A percentile compares a stretch with the other conserved stretches of the same genome.
phyloP scores from a whole-genome alignment of 768 basidiomycete species.

The Podaxis sp. region DNA sequence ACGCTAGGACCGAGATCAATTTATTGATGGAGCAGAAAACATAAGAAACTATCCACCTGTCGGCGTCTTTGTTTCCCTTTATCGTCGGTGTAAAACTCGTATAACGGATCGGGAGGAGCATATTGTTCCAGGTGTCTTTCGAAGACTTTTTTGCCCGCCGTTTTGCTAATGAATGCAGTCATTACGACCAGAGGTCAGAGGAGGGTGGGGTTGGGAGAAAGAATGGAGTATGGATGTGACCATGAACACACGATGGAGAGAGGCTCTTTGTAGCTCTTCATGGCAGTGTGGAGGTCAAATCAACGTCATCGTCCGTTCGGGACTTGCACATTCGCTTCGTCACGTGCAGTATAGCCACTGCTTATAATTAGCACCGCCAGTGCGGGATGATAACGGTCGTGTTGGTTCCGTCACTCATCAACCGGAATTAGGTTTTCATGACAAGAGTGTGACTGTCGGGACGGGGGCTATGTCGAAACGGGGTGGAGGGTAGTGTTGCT shows the following conservation, averaged over 20 bases:
- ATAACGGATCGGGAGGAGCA: slow-evolving; percentile 71
- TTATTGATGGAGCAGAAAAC: background rate
- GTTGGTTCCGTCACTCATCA: too few relatives aligned
- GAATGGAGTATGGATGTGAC: background rate
- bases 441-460: too few relatives aligned
- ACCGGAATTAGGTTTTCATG: too few relatives aligned
- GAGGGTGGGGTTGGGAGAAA: background rate
- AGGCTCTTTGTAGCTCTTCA: background rate
- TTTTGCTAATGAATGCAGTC: slow-evolving; percentile 34
- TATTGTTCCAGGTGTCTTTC: slow-evolving; percentile 65
- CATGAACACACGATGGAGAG: background rate
- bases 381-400: too few relatives aligned
- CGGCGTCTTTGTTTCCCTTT: slow-evolving; percentile 56
- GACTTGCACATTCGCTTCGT: background rate
- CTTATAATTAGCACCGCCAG: too few relatives aligned
- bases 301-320: background rate
- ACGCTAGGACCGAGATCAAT: slow-evolving; percentile 43
- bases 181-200: slow-evolving; percentile 18
- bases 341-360: background rate
- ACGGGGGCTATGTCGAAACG: too few relatives aligned
- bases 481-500: too few relatives aligned
- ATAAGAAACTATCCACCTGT: slow-evolving; percentile 43
- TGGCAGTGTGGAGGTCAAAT: slow-evolving; percentile 1
- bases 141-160: slow-evolving; percentile 59
- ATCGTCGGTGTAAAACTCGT: slow-evolving; percentile 59